phyloP scores from a whole-genome alignment of 2,329 filamentous ascomycete genomes.

The Sporothrix brasiliensis region DNA sequence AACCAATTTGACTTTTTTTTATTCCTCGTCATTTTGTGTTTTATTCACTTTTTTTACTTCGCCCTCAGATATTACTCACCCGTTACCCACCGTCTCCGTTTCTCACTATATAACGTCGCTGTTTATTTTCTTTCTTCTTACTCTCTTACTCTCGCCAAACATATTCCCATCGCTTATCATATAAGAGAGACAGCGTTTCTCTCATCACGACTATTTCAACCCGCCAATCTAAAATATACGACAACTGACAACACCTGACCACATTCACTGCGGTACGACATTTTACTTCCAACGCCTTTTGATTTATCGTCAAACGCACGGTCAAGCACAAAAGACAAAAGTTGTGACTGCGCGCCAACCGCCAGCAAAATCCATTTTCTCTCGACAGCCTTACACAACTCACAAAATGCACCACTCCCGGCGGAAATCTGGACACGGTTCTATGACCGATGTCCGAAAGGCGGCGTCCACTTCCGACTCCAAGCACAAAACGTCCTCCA shows the following conservation, averaged over 20 bases:
- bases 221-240: constrained; percentile 16
- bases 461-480: constrained; percentile 45
- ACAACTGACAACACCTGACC: constrained; percentile 21
- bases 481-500: constrained; percentile 46
- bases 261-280: background rate
- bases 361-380: background rate
- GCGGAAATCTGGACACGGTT: constrained; percentile 60
- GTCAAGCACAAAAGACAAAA: constrained; percentile 4
- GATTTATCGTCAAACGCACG: constrained; percentile 23
- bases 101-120: background rate
- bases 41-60: constrained; percentile 20
- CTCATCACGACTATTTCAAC: background rate
- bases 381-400: constrained; percentile 34
- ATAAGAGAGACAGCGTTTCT: constrained; percentile 12
- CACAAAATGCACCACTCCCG: constrained; percentile 59
- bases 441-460: constrained; percentile 60
- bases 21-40: constrained; percentile 15
- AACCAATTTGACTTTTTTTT: constrained; percentile 12
- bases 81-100: constrained; percentile 16
- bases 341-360: constrained; percentile 19
- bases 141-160: background rate
- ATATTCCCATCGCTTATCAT: background rate
- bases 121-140: background rate
- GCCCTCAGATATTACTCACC: constrained; percentile 25
- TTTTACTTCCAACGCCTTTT: background rate